These are phyloP conservation scores for Pleurotus tuoliensis DNA, from an alignment of 768 basidiomycete species.

Conservation along the genomic window DNA sequence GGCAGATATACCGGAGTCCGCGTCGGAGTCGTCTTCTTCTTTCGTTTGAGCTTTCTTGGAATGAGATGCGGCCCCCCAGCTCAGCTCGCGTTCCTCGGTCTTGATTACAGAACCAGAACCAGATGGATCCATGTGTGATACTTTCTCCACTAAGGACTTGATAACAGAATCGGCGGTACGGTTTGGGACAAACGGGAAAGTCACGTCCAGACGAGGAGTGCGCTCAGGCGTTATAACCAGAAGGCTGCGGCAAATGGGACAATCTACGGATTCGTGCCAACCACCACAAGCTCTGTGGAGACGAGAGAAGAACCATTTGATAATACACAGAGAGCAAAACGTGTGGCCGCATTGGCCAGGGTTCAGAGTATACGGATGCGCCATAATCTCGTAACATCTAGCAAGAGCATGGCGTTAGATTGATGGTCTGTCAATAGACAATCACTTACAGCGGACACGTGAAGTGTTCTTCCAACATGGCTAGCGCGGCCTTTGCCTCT, in stretches of 20 bases:
- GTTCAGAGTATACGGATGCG: slow-evolving; percentile 53
- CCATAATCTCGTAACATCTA: slow-evolving; percentile 67
- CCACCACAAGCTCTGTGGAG: slow-evolving; percentile 57
- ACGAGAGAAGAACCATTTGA: slow-evolving; percentile 68
- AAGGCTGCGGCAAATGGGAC: slow-evolving; percentile 59
- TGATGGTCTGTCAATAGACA: too few species aligned
- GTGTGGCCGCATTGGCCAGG: slow-evolving; percentile 62
- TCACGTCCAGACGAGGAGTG: slow-evolving; percentile 43
- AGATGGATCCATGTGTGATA: slow-evolving; percentile 29
- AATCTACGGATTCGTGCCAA: slow-evolving; percentile 68
- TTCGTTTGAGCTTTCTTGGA: slow-evolving; percentile 31
- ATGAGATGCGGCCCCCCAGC: slow-evolving; percentile 18
- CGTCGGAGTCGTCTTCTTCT: slow-evolving; percentile 20
- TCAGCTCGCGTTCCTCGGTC: slow-evolving; percentile 34
- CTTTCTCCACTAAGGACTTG: slow-evolving; percentile 47
- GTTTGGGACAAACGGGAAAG: slow-evolving; percentile 65
- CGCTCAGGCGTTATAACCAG: slow-evolving; percentile 49
- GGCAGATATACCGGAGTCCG: slow-evolving; percentile 31
- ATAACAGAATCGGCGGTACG: slow-evolving; percentile 50
- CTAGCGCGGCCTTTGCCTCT: slow-evolving; percentile 38
- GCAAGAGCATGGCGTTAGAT: neutral
- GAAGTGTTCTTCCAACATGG: slow-evolving; percentile 58
- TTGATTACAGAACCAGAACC: slow-evolving; percentile 33
- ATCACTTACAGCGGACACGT: slow-evolving; percentile 57
- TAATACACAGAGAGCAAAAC: slow-evolving; percentile 62